Percentiles rank a stretch among this genome's conserved stretches.
These are phyloP conservation scores for Ceratobasidium sp. DNA, from an alignment of 1,284 basidiomycete genomes.

Conservation along the genomic window DNA sequence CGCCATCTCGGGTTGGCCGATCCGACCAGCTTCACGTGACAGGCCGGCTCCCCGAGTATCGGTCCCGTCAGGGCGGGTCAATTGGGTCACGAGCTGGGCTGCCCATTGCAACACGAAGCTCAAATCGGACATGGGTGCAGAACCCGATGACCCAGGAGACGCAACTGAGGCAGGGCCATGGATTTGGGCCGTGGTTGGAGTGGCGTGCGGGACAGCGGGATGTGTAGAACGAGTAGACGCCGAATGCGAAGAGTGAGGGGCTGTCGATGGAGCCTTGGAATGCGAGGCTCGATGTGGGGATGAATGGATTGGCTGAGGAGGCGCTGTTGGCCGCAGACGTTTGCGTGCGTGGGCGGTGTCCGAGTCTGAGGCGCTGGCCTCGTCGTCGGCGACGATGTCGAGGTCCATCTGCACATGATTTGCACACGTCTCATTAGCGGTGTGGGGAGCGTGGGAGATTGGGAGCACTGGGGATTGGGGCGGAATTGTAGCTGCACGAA, in stretches of 20 bases:
- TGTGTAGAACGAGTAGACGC: too few species aligned
- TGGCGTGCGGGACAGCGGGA: too few species aligned
- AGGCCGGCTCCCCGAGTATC: too few species aligned
- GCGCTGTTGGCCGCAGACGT: background rate
- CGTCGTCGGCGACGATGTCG: background rate
- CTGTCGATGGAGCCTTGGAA: background rate
- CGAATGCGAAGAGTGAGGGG: background rate
- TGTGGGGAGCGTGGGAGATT: background rate
- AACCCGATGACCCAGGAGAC: too few species aligned
- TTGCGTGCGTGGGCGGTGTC: background rate
- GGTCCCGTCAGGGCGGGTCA: too few species aligned
- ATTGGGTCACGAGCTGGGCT: too few species aligned
- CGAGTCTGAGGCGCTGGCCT: background rate
- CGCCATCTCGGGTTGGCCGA: too few species aligned
- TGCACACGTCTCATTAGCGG: background rate
- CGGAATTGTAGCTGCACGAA: background rate
- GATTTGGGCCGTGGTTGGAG: too few species aligned
- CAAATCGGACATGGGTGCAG: too few species aligned
- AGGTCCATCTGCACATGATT: background rate
- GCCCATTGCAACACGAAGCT: too few species aligned
- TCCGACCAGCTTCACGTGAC: too few species aligned
- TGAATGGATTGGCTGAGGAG: background rate
- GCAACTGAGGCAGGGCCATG: too few species aligned
- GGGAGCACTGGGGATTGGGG: background rate
- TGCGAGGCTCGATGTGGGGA: background rate